Base-by-base conservation (phyloP, 2,329 filamentous ascomycete genomes). In the Talaromyces rugulosus region DNA sequence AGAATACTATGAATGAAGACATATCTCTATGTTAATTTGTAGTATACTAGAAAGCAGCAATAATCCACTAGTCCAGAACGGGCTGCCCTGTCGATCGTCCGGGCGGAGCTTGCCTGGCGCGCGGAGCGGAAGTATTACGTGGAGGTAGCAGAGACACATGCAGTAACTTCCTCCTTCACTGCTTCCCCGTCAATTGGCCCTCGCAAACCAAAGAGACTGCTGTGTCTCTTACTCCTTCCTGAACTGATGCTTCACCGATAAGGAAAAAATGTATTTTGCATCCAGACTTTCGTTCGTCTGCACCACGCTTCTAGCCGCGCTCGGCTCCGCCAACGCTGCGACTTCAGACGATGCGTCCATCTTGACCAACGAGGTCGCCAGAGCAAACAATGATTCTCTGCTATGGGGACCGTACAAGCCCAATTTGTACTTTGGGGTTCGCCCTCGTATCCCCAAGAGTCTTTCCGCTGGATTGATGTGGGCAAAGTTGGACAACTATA, bases 351-450 rank as follows among this genome's bases (percentile, higher is more conserved):
- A 77, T 69, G 69, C 71, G 34, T 73, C 75, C 28, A 58, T 72
- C 57, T 66, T 77, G 62, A 71, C 70, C 62, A 72, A 74, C 63
- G 79, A 81, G 68, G 70, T 78, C 54, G 73, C 74, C 30, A 75
- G 70, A 70, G 80, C 81, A 28, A 84, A 81, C 68, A 96, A 98
- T 76, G 85, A 96, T 71, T 94, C 89, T 71, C 82, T 99, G 69
- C 83, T 98, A 80, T 99, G 95, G 95, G 95, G 95, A 0, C 92
- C 95, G 1, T 99, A 98, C 79, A 87, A 91, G 68, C 90, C 94
- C 0, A 97, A 97, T 71, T 78, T 98, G 52, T 98, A 97, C 77
- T 98, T 98, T 80, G 94, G 94, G 1, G 85, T 96, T 40, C 85
- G 91, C 23, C 91, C 94, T 53, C 85, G 92, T 62, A 82, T 94